phyloP scores from a whole-genome alignment of 257 asterid species.

The Linderniella brevidens region DNA sequence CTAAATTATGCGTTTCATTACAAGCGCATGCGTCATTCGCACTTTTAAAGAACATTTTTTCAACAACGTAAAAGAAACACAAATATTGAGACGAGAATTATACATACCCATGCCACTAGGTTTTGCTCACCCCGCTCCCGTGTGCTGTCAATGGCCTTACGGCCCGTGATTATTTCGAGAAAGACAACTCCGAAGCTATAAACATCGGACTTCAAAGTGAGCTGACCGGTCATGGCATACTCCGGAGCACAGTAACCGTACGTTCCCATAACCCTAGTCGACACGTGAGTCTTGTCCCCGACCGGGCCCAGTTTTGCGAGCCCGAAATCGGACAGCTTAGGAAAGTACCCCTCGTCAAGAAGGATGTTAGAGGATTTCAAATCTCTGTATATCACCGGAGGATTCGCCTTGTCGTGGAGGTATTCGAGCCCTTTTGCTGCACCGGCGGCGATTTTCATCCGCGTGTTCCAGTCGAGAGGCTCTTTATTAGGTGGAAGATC shows the following conservation, averaged over 20 bases:
- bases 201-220: constrained; percentile 88
- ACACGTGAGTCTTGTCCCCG: constrained; percentile 95
- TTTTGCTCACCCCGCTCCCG: constrained; percentile 74
- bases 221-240: constrained; percentile 98
- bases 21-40: too few relatives aligned
- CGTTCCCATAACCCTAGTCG: constrained; percentile 98
- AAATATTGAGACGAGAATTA: not conserved
- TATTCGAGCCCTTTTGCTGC: constrained; percentile 51
- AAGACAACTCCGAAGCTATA: constrained; percentile 98
- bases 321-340: constrained; percentile 89
- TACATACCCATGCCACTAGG: constrained; percentile 94
- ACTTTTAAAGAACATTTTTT: not conserved
- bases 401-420: constrained; percentile 46
- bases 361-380: constrained; percentile 88
- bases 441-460: constrained; percentile 55
- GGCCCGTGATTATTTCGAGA: constrained; percentile 88
- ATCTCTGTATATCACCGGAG: constrained; percentile 70
- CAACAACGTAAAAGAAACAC: too few relatives aligned
- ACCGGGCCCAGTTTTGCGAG: constrained; percentile 96
- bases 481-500: constrained; percentile 62
- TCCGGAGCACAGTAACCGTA: constrained; percentile 98
- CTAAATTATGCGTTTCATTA: too few relatives aligned
- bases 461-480: constrained; percentile 52
- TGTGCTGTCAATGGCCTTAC: constrained; percentile 76
- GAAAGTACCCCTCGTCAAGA: constrained; percentile 77